Conservation (phyloP, 1,284 basidiomycete genomes). For the Cystobasidium sp. region DNA sequence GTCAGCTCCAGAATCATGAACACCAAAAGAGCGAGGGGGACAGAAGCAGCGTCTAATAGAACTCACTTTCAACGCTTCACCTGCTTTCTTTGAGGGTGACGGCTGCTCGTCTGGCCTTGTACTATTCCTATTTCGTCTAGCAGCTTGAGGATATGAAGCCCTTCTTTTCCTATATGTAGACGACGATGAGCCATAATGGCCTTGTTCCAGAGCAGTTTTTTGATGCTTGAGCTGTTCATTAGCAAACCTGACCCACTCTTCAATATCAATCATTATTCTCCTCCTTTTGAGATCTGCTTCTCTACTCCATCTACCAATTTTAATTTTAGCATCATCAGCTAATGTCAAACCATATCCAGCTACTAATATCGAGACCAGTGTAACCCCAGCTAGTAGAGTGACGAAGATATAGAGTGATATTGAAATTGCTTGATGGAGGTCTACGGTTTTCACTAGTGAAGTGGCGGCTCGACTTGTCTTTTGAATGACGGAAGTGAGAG, state of each 20-base stretch:
- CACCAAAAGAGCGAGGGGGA: no score
- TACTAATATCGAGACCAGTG: conserved; percentile 13
- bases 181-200: not conserved
- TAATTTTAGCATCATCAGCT: conserved; percentile 17
- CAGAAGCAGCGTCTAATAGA: no score
- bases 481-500: not conserved
- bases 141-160: not conserved
- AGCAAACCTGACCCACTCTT: conserved; percentile 2
- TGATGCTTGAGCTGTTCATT: conserved; percentile 18
- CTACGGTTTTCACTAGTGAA: not conserved
- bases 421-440: conserved; percentile 19
- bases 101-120: not conserved
- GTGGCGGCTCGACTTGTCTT: conserved; percentile 19
- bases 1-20: no score
- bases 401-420: conserved; percentile 21
- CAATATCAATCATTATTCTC: conserved; percentile 6
- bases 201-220: conserved; percentile 12
- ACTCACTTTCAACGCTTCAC: not conserved
- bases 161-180: not conserved
- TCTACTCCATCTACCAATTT: conserved; percentile 5
- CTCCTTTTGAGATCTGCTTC: conserved; percentile 14
- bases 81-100: not conserved
- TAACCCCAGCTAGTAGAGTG: conserved; percentile 12
- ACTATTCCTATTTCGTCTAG: not conserved
- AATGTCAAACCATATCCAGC: conserved; percentile 28